Evolutionary conservation across 2,329 filamentous ascomycete species (phyloP).

Genomic region (Akanthomyces lecanii): DNA sequence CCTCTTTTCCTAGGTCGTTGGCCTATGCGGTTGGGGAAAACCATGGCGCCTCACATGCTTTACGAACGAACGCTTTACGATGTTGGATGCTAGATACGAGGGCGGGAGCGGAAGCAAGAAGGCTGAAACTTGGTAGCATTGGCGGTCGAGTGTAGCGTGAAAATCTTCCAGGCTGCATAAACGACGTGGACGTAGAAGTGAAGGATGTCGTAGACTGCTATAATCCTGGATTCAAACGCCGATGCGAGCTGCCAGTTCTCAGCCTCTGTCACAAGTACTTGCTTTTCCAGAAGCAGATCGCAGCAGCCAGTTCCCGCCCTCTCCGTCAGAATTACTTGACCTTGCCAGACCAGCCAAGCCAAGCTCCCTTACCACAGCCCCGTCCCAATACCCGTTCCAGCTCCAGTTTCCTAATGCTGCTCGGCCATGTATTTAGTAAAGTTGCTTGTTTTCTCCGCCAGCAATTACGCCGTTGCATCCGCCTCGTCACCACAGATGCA

Average conservation of each 20-base stretch:
- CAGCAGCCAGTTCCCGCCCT: too few species aligned
- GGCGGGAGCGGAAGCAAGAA: not conserved
- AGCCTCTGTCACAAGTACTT: not conserved
- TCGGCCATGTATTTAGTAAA: not conserved
- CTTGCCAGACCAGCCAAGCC: too few species aligned
- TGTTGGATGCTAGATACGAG: not conserved
- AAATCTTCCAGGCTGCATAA: too few species aligned
- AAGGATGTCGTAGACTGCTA: not conserved
- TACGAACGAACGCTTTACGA: not conserved
- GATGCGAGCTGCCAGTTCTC: too few species aligned
- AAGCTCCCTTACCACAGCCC: not conserved
- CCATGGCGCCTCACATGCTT: conserved; percentile 53
- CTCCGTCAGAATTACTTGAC: not conserved
- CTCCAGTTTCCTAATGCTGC: not conserved
- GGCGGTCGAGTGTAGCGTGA: too few species aligned
- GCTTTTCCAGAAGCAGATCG: too few species aligned
- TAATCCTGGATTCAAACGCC: too few species aligned
- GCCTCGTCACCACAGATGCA: not conserved
- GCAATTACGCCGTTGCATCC: not conserved
- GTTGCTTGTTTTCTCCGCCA: not conserved
- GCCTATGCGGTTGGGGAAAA: conserved; percentile 87
- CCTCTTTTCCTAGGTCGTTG: conserved; percentile 87
- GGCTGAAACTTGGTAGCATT: too few species aligned
- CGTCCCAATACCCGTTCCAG: not conserved
- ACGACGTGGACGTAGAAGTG: too few species aligned